Base-by-base conservation (phyloP, 2,329 filamentous ascomycete genomes). In the Pseudogymnoascus sp. region DNA sequence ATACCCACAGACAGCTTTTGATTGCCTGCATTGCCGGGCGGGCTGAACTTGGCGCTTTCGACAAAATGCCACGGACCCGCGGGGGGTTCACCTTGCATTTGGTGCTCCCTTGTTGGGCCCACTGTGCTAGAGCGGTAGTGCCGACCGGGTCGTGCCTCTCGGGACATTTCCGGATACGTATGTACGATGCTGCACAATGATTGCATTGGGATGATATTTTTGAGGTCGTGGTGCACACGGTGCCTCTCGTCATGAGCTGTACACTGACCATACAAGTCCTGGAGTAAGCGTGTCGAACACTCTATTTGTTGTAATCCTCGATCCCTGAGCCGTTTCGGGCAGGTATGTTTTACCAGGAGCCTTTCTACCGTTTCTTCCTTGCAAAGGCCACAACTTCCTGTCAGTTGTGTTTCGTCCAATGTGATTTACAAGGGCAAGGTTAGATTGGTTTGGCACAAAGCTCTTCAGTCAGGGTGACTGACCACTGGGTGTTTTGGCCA, bases 161-260 rank as follows among this genome's bases (percentile, higher is more conserved):
- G 49, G 49, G 49, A 55, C 49, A 55, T 55, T 55, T 33, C 49
- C 49, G 49, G 25, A 55, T 55, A 55, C 49, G 49, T 55, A 55
- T 18, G n/a, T 55, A 33, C 49, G 28, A 55, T 52, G 28, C 25
- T 21, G 28, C 28, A 55, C 49, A 55, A 33, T 55, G 49, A 55
- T 55, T 55, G 28, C 49, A 55, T 55, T 55, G n/a, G 49, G 49
- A 33, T 18, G n/a, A 33, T 33, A 55, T 33, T 33, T 28, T 18
- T 18, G 7, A 7, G 21, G 28, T 55, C 14, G 9, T 18, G 49
- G 49, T 31, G 23, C 14, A 52, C 23, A 31, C 8, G 12, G 8
- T 18, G 49, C 25, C n/a, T 33, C 12, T 55, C 45, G 45, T 52
- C 45, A 16, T 18, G 25, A 18, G 9, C n/a, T 31, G 45, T 31